Percentiles rank a stretch among this genome's conserved stretches.
These are phyloP conservation scores for Populus ilicifolia DNA, from an alignment of 345 rosid genomes.

Conservation along the genomic window DNA sequence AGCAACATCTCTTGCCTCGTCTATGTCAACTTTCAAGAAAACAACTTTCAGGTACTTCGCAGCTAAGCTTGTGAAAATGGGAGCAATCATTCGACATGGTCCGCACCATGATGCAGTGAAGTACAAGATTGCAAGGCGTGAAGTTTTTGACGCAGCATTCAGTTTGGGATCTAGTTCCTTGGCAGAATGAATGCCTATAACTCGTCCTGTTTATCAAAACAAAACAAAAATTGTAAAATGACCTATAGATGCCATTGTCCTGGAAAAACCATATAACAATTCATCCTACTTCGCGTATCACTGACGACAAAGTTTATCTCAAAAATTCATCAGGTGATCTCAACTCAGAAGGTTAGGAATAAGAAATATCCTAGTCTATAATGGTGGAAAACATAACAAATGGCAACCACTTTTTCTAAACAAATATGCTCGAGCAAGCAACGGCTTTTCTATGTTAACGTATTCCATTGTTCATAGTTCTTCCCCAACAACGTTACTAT, in stretches of 20 bases:
- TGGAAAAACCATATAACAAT: neutral
- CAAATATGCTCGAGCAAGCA: neutral
- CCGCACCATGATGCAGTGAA: conserved; percentile 97
- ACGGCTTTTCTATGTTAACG: neutral
- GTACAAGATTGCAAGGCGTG: conserved; percentile 69
- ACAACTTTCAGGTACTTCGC: conserved; percentile 55
- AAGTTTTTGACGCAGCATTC: conserved; percentile 62
- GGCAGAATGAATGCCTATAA: conserved; percentile 56
- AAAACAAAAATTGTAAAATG: neutral
- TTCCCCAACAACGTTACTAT: neutral
- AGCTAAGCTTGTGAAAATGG: conserved; percentile 70
- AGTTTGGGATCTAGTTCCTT: conserved; percentile 65
- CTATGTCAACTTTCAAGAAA: conserved; percentile 80
- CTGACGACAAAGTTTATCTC: neutral
- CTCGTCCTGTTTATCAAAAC: conserved; percentile 52
- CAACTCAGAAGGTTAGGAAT: neutral
- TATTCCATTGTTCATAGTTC: neutral
- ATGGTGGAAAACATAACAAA: neutral
- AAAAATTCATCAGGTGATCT: neutral
- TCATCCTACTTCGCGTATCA: neutral
- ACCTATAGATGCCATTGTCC: neutral
- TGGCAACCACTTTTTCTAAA: neutral
- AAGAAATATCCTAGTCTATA: neutral
- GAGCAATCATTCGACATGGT: conserved; percentile 84
- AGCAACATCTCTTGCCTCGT: conserved; percentile 59